Conservation (phyloP, 176 grass and related monocot species). For the Ampelocalamus luodianensis region DNA sequence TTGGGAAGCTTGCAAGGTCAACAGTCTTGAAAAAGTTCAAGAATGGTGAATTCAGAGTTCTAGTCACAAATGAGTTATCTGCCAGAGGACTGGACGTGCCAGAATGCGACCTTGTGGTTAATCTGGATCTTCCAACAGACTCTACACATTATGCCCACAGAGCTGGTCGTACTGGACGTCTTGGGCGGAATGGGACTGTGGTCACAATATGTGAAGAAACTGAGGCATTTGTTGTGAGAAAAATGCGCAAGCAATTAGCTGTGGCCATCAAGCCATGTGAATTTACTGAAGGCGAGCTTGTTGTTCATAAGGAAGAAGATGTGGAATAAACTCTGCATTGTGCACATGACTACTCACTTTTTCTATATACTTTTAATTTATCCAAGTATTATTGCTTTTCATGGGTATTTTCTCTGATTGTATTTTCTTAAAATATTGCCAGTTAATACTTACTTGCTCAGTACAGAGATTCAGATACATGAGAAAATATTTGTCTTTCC, state of each 20-base stretch:
- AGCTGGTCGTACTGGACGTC: constrained; percentile 85
- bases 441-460: not conserved
- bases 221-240: constrained; percentile 85
- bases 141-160: constrained; percentile 91
- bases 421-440: constrained; percentile 12
- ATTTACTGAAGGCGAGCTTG: constrained; percentile 59
- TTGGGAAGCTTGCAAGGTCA: constrained; percentile 84
- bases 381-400: not conserved
- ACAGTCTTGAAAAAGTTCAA: constrained; percentile 90
- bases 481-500: not conserved
- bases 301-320: constrained; percentile 59
- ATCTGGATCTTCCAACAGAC: constrained; percentile 93
- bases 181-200: constrained; percentile 81
- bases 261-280: constrained; percentile 63
- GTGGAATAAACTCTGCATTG: constrained; percentile 35
- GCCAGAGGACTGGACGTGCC: constrained; percentile 90
- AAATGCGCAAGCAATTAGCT: constrained; percentile 74
- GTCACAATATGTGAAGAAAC: constrained; percentile 90
- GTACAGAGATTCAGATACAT: constrained; percentile 3
- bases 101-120: constrained; percentile 93
- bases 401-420: not conserved
- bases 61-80: constrained; percentile 89
- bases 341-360: not conserved
- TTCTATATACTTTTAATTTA: not conserved
- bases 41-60: constrained; percentile 78